phyloP scores from a whole-genome alignment of 768 basidiomycete genomes.

The Pleurotus salmoneostramineus region DNA sequence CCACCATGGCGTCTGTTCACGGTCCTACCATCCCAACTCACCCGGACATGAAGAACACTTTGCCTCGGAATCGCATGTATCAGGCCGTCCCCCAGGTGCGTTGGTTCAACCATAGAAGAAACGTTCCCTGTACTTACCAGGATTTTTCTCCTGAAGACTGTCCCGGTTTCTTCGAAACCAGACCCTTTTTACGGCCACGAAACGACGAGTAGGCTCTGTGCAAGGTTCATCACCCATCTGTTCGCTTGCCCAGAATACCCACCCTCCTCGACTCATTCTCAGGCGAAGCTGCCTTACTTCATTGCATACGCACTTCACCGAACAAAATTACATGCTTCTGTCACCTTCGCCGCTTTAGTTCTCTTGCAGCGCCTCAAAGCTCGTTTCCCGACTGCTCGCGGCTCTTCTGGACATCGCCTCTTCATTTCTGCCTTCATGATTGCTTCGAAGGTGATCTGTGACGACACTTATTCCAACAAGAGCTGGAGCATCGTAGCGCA shows the following conservation, averaged over 20 bases:
- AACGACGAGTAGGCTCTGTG: conserved; percentile 60
- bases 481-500: conserved; percentile 91
- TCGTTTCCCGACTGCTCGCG: conserved; percentile 88
- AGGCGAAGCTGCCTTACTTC: conserved; percentile 68
- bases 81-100: not conserved
- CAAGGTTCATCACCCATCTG: conserved; percentile 77
- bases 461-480: conserved; percentile 93
- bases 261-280: conserved; percentile 49
- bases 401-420: conserved; percentile 84
- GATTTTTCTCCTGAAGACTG: not conserved
- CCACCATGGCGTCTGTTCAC: conserved; percentile 12
- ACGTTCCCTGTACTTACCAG: too few species aligned
- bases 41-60: conserved; percentile 4
- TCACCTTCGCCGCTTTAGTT: conserved; percentile 64
- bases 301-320: conserved; percentile 88
- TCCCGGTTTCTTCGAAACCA: conserved; percentile 22
- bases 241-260: conserved; percentile 87
- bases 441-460: conserved; percentile 87
- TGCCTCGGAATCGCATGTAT: not conserved
- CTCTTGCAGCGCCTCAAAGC: conserved; percentile 83
- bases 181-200: conserved; percentile 81
- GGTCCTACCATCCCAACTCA: conserved; percentile 9
- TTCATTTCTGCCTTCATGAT: conserved; percentile 96
- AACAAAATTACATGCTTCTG: conserved; percentile 66
- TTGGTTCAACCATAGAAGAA: too few species aligned